Base-by-base conservation (phyloP, 2,329 filamentous ascomycete species). In the Fusarium keratoplasticum region DNA sequence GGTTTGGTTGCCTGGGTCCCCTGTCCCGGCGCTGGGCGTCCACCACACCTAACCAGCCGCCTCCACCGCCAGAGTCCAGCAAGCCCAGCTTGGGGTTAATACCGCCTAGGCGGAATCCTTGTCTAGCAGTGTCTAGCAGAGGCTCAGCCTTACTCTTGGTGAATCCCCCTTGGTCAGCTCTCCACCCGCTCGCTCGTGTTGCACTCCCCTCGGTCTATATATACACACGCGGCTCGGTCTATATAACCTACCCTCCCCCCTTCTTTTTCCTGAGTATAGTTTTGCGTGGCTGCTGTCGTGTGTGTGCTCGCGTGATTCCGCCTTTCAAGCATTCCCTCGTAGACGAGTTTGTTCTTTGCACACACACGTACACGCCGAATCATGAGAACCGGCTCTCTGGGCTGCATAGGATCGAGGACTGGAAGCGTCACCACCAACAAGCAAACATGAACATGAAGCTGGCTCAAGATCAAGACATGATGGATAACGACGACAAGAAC, bases 121-220 rank as follows among this genome's bases (percentile, higher is more conserved):
- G 76, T 57, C 66, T 65, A 70, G 75, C 64, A 76, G 54, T 60
- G 76, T 54, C 65, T 61, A 71, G 73, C 64, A 76, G 50, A 61
- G 74, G 71, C 76, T 78, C 76, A 78, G 76, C 76, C 76, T 78
- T 77, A 78, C 71, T 78, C 69, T 55, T 55, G 71, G 70, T 76
- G 68, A 74, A 73, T 55, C 47, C 65, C 66, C 35, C 64, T 66
- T 55, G 58, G 47, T 36, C 64, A 60, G 44, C 50, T 67, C 70
- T 72, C 72, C 71, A 73, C 73, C 64, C 69, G 72, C 75, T 76
- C 76, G 71, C 75, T 76, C 76, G 71, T 72, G 69, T 68, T 73
- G 57, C 63, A 66, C 73, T 66, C 59, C 72, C 57, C 64, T 58
- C 64, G 42, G 69, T 64, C 64, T 69, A 68, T 69, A 73, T 77